Conservation (phyloP, 2,329 filamentous ascomycete genomes). For the Talaromyces sp. region DNA sequence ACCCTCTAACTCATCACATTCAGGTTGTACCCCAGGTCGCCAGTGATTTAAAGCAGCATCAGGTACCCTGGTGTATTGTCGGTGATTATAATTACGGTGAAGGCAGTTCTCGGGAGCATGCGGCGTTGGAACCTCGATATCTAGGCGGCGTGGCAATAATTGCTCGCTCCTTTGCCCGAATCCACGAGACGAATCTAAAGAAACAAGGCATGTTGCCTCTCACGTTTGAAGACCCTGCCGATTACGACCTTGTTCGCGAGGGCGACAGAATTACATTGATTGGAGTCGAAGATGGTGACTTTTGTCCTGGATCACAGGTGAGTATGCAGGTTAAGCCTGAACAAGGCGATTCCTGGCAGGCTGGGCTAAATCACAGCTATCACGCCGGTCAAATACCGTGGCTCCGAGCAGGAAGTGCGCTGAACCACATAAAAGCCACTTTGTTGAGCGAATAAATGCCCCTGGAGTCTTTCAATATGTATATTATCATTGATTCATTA, state of each 20-base stretch:
- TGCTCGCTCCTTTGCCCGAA: conserved; percentile 91
- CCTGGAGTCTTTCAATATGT: not conserved
- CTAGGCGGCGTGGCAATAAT: conserved; percentile 96
- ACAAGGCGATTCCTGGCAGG: conserved; percentile 23
- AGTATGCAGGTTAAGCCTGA: conserved; percentile 23
- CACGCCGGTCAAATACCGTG: conserved; percentile 28
- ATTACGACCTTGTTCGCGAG: conserved; percentile 84
- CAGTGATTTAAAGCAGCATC: conserved; percentile 96
- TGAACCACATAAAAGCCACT: conserved; percentile 28
- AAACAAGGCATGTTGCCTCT: conserved; percentile 99
- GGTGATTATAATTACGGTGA: conserved; percentile 99
- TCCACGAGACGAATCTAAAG: conserved; percentile 99
- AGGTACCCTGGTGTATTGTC: conserved; percentile 92
- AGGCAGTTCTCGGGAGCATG: conserved; percentile 95
- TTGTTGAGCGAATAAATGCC: not conserved
- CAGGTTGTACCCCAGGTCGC: conserved; percentile 85
- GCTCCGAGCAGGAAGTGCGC: conserved; percentile 30
- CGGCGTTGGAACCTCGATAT: conserved; percentile 94
- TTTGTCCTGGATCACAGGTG: conserved; percentile 24
- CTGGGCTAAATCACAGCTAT: conserved; percentile 28
- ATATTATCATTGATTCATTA: not conserved
- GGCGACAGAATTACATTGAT: conserved; percentile 17
- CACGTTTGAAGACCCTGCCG: conserved; percentile 87
- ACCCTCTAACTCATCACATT: conserved; percentile 51
- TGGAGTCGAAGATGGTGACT: conserved; percentile 18